Evolutionary conservation across 805 yeast species (phyloP).

Genomic region (Cyberlindnera veronae): DNA sequence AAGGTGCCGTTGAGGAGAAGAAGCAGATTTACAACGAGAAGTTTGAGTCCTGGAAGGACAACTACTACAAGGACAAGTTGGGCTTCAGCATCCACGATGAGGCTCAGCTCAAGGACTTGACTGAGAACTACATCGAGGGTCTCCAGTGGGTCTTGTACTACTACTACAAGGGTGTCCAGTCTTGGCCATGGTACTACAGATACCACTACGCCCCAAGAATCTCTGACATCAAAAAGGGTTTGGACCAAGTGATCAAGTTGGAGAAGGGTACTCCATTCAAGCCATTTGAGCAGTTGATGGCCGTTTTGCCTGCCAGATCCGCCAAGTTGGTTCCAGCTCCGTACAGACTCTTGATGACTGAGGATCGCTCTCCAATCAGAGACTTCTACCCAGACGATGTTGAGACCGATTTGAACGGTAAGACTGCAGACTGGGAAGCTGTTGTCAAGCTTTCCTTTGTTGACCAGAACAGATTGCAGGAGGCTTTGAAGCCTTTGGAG

Average conservation of each 20-base stretch:
- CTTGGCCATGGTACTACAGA: slow-evolving; percentile 94
- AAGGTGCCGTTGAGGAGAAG: slow-evolving; percentile 42
- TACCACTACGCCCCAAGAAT: slow-evolving; percentile 95
- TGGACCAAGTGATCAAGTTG: slow-evolving; percentile 60
- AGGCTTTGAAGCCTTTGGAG: slow-evolving; percentile 68
- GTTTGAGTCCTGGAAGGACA: slow-evolving; percentile 77
- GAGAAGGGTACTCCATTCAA: slow-evolving; percentile 74
- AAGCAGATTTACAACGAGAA: slow-evolving; percentile 68
- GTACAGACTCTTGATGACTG: slow-evolving; percentile 81
- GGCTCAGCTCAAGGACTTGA: slow-evolving; percentile 55
- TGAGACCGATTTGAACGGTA: slow-evolving; percentile 87
- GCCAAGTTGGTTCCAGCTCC: slow-evolving; percentile 70
- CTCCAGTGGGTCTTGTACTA: slow-evolving; percentile 94
- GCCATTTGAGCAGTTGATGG: slow-evolving; percentile 94
- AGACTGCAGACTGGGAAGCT: slow-evolving; percentile 97
- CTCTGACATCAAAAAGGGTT: slow-evolving; percentile 76
- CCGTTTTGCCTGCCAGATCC: slow-evolving; percentile 90
- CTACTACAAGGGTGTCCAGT: slow-evolving; percentile 85
- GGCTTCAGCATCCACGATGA: slow-evolving; percentile 58
- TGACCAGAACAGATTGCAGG: slow-evolving; percentile 70
- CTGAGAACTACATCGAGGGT: slow-evolving; percentile 87
- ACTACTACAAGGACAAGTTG: slow-evolving; percentile 81
- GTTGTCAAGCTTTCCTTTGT: slow-evolving; percentile 91
- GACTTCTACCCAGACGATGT: slow-evolving; percentile 92
- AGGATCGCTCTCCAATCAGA: slow-evolving; percentile 76